Evolutionary conservation across 108 stramenopile species (phyloP).

Genomic region (Nannochloropsis gaditana): DNA sequence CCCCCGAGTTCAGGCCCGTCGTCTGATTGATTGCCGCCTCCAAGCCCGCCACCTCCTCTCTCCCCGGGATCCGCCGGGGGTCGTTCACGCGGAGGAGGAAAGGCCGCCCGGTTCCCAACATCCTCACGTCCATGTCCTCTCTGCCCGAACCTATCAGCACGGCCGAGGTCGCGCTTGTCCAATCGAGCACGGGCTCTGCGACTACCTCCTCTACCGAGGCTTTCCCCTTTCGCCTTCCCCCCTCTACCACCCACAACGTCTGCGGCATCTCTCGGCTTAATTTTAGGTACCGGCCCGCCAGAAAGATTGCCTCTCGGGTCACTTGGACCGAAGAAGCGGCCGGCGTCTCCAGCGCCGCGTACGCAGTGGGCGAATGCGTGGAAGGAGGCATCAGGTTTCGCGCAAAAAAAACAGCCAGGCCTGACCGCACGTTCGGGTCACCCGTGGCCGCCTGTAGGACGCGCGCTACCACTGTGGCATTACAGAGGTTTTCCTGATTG

Average conservation of each 20-base stretch:
- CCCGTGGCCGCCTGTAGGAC: neutral
- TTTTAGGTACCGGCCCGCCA: slow-evolving; percentile 51
- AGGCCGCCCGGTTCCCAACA: slow-evolving; percentile 58
- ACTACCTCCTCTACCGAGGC: slow-evolving; percentile 48
- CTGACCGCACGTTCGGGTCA: neutral
- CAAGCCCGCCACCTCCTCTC: neutral
- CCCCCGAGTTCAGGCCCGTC: neutral
- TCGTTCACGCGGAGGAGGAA: slow-evolving; percentile 50
- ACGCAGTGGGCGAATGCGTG: neutral
- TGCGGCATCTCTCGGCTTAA: slow-evolving; percentile 48
- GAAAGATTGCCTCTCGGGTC: slow-evolving; percentile 31
- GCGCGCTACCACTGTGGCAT: neutral
- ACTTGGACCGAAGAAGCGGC: neutral
- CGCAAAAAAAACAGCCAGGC: neutral
- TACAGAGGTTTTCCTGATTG: neutral
- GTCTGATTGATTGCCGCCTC: slow-evolving; percentile 22
- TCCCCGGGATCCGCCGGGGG: neutral
- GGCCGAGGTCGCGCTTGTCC: slow-evolving; percentile 20
- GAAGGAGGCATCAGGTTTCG: neutral
- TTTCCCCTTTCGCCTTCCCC: neutral
- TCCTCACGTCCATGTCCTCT: slow-evolving; percentile 62
- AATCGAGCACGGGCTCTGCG: slow-evolving; percentile 32
- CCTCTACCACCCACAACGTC: slow-evolving; percentile 51
- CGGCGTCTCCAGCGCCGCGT: neutral
- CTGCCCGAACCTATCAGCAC: slow-evolving; percentile 53